phyloP scores from a whole-genome alignment of 495 filamentous ascomycete genomes.

The Aspergillus nanangensis region DNA sequence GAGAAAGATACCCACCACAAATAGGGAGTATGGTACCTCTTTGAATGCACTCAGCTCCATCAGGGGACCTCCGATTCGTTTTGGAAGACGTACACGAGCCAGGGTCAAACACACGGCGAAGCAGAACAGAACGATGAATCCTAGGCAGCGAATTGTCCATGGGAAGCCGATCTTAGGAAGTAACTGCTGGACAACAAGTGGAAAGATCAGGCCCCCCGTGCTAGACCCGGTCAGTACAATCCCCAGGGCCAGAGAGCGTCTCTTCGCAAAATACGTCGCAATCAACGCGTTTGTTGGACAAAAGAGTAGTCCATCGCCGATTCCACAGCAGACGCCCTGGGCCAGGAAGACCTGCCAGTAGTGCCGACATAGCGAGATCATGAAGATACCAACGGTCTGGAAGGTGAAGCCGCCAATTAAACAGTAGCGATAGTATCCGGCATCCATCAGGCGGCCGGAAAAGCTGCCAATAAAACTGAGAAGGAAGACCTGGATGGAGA shows the following conservation, averaged over 20 bases:
- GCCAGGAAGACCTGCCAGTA: conserved; percentile 2
- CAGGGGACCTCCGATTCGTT: conserved; percentile 29
- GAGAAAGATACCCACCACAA: conserved; percentile 2
- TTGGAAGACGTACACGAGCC: conserved; percentile 26
- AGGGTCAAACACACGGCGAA: conserved; percentile 12
- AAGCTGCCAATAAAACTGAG: conserved; percentile 27
- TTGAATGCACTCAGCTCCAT: conserved; percentile 35
- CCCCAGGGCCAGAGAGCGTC: background rate
- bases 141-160: conserved; percentile 35
- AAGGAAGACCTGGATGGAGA: conserved; percentile 26
- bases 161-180: conserved; percentile 25
- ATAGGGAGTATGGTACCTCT: conserved; percentile 20
- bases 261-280: background rate
- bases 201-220: conserved; percentile 1
- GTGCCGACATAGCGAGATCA: conserved; percentile 8
- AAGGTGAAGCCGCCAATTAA: conserved; percentile 48
- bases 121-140: conserved; percentile 26
- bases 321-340: background rate
- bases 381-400: conserved; percentile 57
- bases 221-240: background rate
- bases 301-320: conserved; percentile 1
- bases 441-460: conserved; percentile 54
- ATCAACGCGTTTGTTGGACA: background rate
- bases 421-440: conserved; percentile 49
- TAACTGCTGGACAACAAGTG: background rate